Base-by-base conservation (phyloP, 805 yeast genomes). In the Candida xyloterini region DNA sequence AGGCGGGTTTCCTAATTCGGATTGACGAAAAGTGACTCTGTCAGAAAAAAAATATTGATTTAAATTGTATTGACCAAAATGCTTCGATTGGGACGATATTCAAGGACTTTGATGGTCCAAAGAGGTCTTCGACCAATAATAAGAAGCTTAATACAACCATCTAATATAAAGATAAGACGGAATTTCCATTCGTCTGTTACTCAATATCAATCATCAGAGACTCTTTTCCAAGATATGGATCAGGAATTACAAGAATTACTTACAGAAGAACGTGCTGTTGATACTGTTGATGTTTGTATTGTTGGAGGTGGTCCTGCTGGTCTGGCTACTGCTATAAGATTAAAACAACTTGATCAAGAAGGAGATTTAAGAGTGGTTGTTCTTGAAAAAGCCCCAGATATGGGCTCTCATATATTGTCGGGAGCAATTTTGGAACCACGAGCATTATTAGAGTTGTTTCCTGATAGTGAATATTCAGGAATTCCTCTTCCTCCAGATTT, bases 301-400 rank as follows among this genome's bases (percentile, higher is more conserved):
- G 95, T 93, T 2, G 99, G 99, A 30, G 98, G 95, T 25, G 99
- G 99, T 0, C 98, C 98, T 6, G 95, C 98, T 1, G 99, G 99
- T 3, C 68, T 93, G 35, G 90, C 96, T 1, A 83, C 99, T 2
- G 98, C 98, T 10, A 93, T 93, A 47, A 74, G 76, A 50, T 68
- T 88, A 44, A 93, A 93, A 61, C 96, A 90, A 59, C 65, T 91
- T 25, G 96, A 90, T 56, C 67, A 73, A 38, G 64, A 71, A 21
- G 84, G 82, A 1, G 66, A 66, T 16, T 65, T 88, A 35, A 71
- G 99, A 44, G 95, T 93, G 25, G 84, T 93, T 8, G 88, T 93
- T 1, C 67, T 93, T 27, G 99, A 93, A 54, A 93, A 93, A 58
- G 95, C 95, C 1, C 79, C 89, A 11, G 97, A 89, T 57, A 78